Percentiles rank a stretch among this genome's conserved stretches.
Conservation (phyloP, 192 early-diverging fungal species). For the Chytriomyces sp. region DNA sequence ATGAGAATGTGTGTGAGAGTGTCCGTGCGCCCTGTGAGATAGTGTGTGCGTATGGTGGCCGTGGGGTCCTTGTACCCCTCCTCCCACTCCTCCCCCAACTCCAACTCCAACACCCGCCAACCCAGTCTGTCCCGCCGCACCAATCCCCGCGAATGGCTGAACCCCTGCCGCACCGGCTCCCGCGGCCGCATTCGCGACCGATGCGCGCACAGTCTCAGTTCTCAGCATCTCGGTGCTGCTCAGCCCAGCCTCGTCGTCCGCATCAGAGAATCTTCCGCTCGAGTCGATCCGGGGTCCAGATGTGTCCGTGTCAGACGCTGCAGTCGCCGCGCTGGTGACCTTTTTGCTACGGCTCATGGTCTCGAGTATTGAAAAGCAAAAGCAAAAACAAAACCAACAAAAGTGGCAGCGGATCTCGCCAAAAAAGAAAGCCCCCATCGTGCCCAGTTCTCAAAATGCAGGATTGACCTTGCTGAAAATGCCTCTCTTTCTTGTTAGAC, state of each 20-base stretch:
- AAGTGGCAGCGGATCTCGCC: no score
- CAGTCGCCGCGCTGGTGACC: no score
- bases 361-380: no score
- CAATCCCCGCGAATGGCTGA: background rate
- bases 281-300: background rate
- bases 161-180: background rate
- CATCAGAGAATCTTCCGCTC: constrained; percentile 6
- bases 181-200: background rate
- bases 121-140: background rate
- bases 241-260: constrained; percentile 19
- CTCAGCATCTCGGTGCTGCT: background rate
- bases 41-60: background rate
- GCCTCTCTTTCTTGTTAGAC: no score
- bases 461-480: no score
- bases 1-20: background rate
- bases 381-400: background rate
- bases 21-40: background rate
- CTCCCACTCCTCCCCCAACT: no score
- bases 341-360: no score
- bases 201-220: background rate
- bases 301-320: background rate
- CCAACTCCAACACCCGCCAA: background rate
- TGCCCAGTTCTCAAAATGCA: no score
- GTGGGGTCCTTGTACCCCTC: no score
- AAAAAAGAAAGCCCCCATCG: background rate